These are phyloP conservation scores for Penicillium silybi DNA, from an alignment of 495 filamentous ascomycete genomes.

Conservation along the genomic window DNA sequence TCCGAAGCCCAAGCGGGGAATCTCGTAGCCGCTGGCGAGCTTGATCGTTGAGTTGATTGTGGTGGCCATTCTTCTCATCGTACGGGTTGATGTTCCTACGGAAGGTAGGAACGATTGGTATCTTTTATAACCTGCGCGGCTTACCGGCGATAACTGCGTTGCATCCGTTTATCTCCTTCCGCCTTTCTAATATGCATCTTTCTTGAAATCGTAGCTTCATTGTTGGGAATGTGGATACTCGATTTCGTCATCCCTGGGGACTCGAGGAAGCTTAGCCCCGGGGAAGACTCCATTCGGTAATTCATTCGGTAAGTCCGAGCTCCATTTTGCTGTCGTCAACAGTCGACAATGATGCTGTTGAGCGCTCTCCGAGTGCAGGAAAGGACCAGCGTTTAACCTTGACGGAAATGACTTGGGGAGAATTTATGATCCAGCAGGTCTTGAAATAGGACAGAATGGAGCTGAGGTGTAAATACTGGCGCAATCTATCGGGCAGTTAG, in stretches of 20 bases:
- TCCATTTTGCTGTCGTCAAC: not conserved
- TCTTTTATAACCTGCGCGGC: not conserved
- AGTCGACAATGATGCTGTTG: not conserved
- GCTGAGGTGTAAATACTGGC: too few species aligned
- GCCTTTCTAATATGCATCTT: not conserved
- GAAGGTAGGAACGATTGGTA: not conserved
- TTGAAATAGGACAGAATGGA: not conserved
- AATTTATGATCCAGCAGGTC: not conserved
- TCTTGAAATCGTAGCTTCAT: not conserved
- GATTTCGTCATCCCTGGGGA: not conserved
- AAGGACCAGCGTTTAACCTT: not conserved
- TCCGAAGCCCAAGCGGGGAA: constrained; percentile 65
- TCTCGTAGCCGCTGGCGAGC: constrained; percentile 67
- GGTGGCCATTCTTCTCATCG: constrained; percentile 14
- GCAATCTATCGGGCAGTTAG: too few species aligned
- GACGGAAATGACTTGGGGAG: not conserved
- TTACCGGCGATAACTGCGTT: not conserved
- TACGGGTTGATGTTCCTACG: not conserved
- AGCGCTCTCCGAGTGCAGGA: not conserved
- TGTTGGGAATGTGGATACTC: not conserved
- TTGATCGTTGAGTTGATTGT: constrained; percentile 41
- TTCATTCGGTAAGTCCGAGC: not conserved
- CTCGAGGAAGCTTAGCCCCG: not conserved
- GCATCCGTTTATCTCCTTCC: not conserved
- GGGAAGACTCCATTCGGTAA: not conserved